These are phyloP conservation scores for Aspergillus alliaceus DNA, from an alignment of 2,329 filamentous ascomycete species.

Conservation along the genomic window DNA sequence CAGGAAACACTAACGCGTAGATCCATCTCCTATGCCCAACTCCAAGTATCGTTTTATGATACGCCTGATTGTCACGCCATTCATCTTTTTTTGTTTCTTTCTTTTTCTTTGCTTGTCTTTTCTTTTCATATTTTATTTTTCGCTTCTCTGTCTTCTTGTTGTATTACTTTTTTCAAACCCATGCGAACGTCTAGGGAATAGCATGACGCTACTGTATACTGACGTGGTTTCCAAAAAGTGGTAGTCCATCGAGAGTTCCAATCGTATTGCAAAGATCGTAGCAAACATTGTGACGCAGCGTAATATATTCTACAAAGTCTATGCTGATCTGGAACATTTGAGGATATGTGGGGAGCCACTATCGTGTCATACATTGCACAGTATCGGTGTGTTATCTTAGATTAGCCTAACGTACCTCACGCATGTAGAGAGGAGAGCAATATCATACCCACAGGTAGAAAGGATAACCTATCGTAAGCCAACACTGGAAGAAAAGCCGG, in stretches of 20 bases:
- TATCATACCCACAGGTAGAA: background rate
- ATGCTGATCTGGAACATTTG: background rate
- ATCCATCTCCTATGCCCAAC: background rate
- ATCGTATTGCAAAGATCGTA: background rate
- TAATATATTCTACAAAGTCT: background rate
- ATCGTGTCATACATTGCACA: background rate
- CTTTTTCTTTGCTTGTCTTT: background rate
- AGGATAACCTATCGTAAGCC: background rate
- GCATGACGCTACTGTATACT: background rate
- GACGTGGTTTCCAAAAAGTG: background rate
- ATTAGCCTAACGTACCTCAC: background rate
- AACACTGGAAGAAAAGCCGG: background rate
- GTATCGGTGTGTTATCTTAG: background rate
- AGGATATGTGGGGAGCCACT: background rate
- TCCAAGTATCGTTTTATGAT: background rate
- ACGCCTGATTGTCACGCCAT: background rate
- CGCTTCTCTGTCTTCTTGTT: too few species aligned
- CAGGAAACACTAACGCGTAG: background rate
- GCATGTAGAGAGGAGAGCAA: background rate
- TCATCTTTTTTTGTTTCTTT: conserved; percentile 11
- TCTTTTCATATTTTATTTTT: background rate
- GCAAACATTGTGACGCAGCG: background rate
- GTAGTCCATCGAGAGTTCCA: background rate
- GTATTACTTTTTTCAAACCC: too few species aligned
- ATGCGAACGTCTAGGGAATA: too few species aligned